These are phyloP conservation scores for Blastocladiella britannica DNA, from an alignment of 192 early-diverging fungal species.

Conservation along the genomic window DNA sequence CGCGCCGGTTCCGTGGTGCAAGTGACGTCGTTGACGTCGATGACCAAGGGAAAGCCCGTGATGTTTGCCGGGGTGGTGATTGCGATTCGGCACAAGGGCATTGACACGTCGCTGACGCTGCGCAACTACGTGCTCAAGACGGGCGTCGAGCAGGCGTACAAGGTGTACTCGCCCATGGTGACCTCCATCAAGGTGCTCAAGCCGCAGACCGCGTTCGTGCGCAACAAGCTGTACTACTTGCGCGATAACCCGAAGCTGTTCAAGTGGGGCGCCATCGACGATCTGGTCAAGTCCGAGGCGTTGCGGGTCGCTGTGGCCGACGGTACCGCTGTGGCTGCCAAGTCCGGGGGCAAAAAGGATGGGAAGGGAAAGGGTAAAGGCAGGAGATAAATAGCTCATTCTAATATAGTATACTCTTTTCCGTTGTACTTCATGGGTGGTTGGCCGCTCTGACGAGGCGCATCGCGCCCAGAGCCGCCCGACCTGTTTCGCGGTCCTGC, in stretches of 20 bases:
- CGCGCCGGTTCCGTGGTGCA: constrained; percentile 40
- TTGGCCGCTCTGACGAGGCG: too few species aligned
- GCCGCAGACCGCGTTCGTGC: constrained; percentile 32
- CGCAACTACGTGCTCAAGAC: constrained; percentile 54
- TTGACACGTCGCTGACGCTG: constrained; percentile 55
- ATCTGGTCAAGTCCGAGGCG: not conserved
- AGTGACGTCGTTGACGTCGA: constrained; percentile 44
- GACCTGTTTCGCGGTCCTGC: too few species aligned
- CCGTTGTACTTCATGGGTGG: too few species aligned
- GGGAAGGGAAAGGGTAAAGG: not conserved
- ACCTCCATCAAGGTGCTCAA: constrained; percentile 48
- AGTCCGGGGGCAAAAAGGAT: not conserved
- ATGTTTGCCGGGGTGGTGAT: constrained; percentile 55
- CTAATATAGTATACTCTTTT: too few species aligned
- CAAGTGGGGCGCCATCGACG: not conserved
- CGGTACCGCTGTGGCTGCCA: not conserved
- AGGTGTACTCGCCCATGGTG: constrained; percentile 54
- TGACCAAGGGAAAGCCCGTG: constrained; percentile 20
- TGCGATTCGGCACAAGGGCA: constrained; percentile 45
- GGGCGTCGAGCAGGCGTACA: constrained; percentile 54
- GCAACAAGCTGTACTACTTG: constrained; percentile 58
- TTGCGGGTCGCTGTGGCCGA: not conserved
- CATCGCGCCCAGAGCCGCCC: too few species aligned
- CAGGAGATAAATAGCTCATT: too few species aligned
- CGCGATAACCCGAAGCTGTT: constrained; percentile 33